These are phyloP conservation scores for Psilocybe cyanescens DNA, from an alignment of 768 basidiomycete species.

Conservation along the genomic window DNA sequence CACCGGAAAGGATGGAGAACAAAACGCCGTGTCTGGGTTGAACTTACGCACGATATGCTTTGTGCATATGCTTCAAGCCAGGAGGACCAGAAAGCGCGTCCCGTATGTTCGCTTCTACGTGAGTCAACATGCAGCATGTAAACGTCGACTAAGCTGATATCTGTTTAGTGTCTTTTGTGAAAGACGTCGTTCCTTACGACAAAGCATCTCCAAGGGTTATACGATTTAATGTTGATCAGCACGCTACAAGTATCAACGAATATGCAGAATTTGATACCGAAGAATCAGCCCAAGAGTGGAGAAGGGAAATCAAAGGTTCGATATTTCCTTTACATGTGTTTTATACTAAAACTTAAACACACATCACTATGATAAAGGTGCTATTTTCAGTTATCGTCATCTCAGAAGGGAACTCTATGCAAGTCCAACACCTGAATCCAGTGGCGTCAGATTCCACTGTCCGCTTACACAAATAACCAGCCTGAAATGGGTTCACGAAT, in stretches of 20 bases:
- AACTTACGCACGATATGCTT: slow-evolving; percentile 63
- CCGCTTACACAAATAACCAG: slow-evolving; percentile 43
- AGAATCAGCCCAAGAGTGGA: slow-evolving; percentile 55
- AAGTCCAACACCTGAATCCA: slow-evolving; percentile 30
- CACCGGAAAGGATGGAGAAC: slow-evolving; percentile 47
- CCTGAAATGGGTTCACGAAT: slow-evolving; percentile 24
- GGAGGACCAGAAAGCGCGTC: slow-evolving; percentile 57
- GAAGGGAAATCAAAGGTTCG: slow-evolving; percentile 48
- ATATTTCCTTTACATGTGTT: background rate
- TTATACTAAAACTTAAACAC: background rate
- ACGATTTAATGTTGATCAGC: slow-evolving; percentile 36
- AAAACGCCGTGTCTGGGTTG: slow-evolving; percentile 62
- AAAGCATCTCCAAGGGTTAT: slow-evolving; percentile 47
- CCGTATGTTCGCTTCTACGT: slow-evolving; percentile 56
- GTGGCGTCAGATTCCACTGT: slow-evolving; percentile 47
- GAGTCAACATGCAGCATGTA: slow-evolving; percentile 22
- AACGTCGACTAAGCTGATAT: background rate
- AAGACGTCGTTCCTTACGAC: slow-evolving; percentile 46
- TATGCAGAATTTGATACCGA: slow-evolving; percentile 59
- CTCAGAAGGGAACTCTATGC: slow-evolving; percentile 38
- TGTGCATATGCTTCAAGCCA: slow-evolving; percentile 58
- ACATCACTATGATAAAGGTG: slow-evolving; percentile 31
- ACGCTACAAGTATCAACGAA: slow-evolving; percentile 26
- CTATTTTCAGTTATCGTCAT: slow-evolving; percentile 49
- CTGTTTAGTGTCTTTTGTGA: slow-evolving; percentile 50